phyloP scores from a whole-genome alignment of 1,284 basidiomycete genomes.

The Cystobasidium sp. region DNA sequence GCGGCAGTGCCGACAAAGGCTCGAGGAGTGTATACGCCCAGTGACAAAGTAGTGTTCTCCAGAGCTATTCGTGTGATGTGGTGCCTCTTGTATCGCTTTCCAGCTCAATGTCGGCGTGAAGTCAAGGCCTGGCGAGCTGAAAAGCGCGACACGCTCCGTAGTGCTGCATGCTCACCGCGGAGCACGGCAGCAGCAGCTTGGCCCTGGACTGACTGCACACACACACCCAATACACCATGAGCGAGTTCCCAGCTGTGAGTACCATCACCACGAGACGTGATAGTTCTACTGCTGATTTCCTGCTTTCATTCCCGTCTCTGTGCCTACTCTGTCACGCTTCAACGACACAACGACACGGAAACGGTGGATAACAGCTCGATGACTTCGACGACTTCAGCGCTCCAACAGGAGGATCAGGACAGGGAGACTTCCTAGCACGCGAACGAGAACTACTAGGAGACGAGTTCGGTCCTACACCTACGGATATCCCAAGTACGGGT shows the following conservation, averaged over 20 bases:
- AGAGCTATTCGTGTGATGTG: no score
- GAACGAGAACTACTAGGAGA: conserved; percentile 53
- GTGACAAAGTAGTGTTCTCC: no score
- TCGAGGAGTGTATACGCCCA: no score
- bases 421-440: conserved; percentile 47
- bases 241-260: conserved; percentile 44
- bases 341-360: background rate
- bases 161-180: no score
- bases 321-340: background rate
- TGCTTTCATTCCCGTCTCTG: background rate
- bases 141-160: no score
- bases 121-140: no score
- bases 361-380: conserved; percentile 38
- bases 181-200: no score
- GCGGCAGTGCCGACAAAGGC: no score
- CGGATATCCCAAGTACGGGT: conserved; percentile 47
- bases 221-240: conserved; percentile 13
- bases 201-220: no score
- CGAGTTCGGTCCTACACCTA: conserved; percentile 53
- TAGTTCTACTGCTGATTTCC: background rate
- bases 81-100: no score
- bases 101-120: no score
- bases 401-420: conserved; percentile 23
- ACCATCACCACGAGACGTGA: background rate
- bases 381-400: conserved; percentile 43